These are phyloP conservation scores for Aspergillus amoenus DNA, from an alignment of 2,329 filamentous ascomycete species.

Conservation along the genomic window DNA sequence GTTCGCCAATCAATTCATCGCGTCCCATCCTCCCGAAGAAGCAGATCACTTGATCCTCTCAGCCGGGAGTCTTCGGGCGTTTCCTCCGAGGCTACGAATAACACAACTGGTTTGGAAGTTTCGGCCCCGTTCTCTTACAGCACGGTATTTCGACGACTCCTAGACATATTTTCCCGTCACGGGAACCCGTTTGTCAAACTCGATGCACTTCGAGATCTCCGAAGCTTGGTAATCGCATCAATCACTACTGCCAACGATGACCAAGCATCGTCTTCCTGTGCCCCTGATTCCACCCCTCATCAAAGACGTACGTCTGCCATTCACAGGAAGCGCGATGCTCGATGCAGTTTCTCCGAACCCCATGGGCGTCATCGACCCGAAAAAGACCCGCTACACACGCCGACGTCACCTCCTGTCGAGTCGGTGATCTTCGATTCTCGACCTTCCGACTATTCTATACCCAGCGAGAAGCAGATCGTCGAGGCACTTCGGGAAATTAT, in stretches of 20 bases:
- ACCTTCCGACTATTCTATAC: constrained; percentile 50
- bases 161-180: constrained; percentile 84
- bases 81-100: not conserved
- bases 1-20: constrained; percentile 25
- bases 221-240: constrained; percentile 76
- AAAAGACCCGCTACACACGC: constrained; percentile 19
- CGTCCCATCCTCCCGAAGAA: constrained; percentile 28
- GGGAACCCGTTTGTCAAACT: constrained; percentile 87
- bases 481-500: constrained; percentile 68
- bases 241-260: constrained; percentile 57
- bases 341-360: constrained; percentile 35
- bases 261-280: constrained; percentile 8
- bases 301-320: constrained; percentile 11
- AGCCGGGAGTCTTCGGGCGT: constrained; percentile 3
- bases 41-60: constrained; percentile 33
- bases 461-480: constrained; percentile 62
- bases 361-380: constrained; percentile 14
- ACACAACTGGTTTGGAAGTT: constrained; percentile 19
- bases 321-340: constrained; percentile 19
- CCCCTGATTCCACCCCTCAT: constrained; percentile 2
- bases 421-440: constrained; percentile 34
- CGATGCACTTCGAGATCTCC: constrained; percentile 76
- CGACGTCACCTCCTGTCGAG: constrained; percentile 26
- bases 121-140: constrained; percentile 68
- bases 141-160: constrained; percentile 73